These are phyloP conservation scores for Stachybotrys elegans DNA, from an alignment of 2,329 filamentous ascomycete genomes.

Conservation along the genomic window DNA sequence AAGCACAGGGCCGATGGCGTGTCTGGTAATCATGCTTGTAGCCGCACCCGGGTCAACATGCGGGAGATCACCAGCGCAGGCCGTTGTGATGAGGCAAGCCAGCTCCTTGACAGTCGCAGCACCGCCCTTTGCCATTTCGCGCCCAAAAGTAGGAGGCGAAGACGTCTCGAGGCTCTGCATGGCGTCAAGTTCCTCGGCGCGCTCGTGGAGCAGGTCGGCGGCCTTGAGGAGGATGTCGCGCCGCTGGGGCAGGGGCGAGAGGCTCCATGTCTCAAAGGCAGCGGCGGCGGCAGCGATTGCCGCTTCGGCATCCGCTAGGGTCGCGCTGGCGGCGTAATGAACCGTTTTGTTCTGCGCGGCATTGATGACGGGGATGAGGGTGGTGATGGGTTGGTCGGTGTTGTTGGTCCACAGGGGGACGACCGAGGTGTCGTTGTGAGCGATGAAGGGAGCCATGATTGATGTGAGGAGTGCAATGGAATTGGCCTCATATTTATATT, in stretches of 20 bases:
- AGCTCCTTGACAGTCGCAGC: not conserved
- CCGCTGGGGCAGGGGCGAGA: not conserved
- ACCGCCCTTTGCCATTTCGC: not conserved
- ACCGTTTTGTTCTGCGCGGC: conserved; percentile 1
- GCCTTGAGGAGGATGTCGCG: conserved; percentile 3
- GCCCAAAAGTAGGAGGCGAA: not conserved
- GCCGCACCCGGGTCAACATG: not conserved
- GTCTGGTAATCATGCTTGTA: not conserved
- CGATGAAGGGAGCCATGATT: no score
- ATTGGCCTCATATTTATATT: no score
- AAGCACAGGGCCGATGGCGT: conserved; percentile 5
- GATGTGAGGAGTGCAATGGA: no score
- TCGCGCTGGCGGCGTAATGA: conserved; percentile 3
- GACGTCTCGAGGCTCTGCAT: conserved; percentile 4
- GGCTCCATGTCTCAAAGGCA: conserved; percentile 2
- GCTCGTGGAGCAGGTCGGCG: conserved; percentile 1
- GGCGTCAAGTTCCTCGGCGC: not conserved
- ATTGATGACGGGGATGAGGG: no score
- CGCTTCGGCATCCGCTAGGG: not conserved
- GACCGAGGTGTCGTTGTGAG: no score
- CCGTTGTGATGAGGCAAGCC: not conserved
- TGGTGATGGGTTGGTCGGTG: no score
- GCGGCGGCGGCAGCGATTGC: not conserved
- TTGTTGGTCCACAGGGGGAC: no score
- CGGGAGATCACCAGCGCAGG: not conserved